Percentiles rank a stretch among this genome's conserved stretches.
Conservation (phyloP, 139 green algal genomes). For the Chlorella sp. region DNA sequence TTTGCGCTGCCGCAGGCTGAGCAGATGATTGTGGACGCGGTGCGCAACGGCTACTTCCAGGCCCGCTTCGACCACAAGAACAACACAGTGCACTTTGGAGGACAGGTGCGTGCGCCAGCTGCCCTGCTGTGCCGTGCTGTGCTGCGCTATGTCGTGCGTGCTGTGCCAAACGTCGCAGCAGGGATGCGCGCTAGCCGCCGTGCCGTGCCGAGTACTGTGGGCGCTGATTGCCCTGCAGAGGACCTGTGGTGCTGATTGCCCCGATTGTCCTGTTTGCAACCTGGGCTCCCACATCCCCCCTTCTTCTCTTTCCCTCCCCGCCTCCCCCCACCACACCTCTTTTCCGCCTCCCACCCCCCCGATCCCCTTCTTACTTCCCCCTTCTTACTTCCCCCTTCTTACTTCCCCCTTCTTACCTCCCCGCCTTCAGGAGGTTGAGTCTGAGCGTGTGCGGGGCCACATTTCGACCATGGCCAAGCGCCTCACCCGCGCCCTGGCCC, state of each 20-base stretch:
- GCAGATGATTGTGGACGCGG: slow-evolving; percentile 90
- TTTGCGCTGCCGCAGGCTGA: slow-evolving; percentile 64
- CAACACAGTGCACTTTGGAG: slow-evolving; percentile 90
- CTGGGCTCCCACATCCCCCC: too few relatives aligned
- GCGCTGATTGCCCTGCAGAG: too few relatives aligned
- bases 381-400: neutral
- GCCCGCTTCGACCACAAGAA: slow-evolving; percentile 93
- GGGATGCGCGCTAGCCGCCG: too few relatives aligned
- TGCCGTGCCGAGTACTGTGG: too few relatives aligned
- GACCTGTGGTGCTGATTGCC: too few relatives aligned
- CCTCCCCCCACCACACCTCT: too few relatives aligned
- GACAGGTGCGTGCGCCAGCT: slow-evolving; percentile 49
- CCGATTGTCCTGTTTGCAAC: too few relatives aligned
- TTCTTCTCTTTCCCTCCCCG: too few relatives aligned
- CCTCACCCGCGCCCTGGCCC: slow-evolving; percentile 72
- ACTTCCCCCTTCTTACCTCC: neutral
- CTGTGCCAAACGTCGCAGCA: neutral
- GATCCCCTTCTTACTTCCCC: neutral
- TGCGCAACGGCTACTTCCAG: slow-evolving; percentile 90
- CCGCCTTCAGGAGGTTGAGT: slow-evolving; percentile 63
- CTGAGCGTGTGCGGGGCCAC: slow-evolving; percentile 68
- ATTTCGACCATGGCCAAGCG: slow-evolving; percentile 70
- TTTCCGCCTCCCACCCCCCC: neutral
- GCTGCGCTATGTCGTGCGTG: neutral
- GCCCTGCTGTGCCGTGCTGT: neutral